phyloP scores from a whole-genome alignment of 2,329 filamentous ascomycete species.

The Emmonsiellopsis sp. region DNA sequence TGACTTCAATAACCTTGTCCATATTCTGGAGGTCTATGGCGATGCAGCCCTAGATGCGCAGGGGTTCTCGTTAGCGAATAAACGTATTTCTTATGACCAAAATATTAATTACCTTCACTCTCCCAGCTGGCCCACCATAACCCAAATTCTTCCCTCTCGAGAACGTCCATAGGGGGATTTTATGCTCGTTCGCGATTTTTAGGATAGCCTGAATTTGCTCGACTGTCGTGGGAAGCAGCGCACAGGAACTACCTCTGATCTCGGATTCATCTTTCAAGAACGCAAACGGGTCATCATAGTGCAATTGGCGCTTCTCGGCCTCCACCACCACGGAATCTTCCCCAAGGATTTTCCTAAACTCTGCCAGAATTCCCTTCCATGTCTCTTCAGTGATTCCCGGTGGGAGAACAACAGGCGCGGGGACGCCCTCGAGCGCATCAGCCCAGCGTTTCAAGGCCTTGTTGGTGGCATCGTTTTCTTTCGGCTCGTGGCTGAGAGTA shows the following conservation, averaged over 20 bases:
- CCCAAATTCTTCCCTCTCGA: constrained; percentile 15
- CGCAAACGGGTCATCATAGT: neutral
- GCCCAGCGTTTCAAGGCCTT: neutral
- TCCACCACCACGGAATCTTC: neutral
- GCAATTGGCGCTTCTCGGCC: neutral
- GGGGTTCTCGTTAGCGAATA: constrained; percentile 9
- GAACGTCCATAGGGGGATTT: constrained; percentile 15
- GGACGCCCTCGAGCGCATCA: neutral
- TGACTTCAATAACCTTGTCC: constrained; percentile 26
- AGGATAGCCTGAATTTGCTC: constrained; percentile 8
- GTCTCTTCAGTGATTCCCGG: neutral
- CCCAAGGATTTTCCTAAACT: neutral
- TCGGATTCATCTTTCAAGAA: neutral
- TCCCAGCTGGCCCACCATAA: constrained; percentile 28
- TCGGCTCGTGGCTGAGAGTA: neutral
- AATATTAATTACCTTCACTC: neutral
- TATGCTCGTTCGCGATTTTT: constrained; percentile 11
- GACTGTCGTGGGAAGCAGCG: neutral
- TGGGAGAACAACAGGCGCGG: neutral
- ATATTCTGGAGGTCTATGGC: constrained; percentile 34
- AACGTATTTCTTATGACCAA: constrained; percentile 8
- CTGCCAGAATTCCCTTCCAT: neutral
- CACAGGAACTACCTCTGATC: neutral
- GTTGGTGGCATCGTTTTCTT: neutral
- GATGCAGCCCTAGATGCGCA: constrained; percentile 32